Evolutionary conservation across 2,329 filamentous ascomycete species (phyloP).

Genomic region (Aspergillus sergii): DNA sequence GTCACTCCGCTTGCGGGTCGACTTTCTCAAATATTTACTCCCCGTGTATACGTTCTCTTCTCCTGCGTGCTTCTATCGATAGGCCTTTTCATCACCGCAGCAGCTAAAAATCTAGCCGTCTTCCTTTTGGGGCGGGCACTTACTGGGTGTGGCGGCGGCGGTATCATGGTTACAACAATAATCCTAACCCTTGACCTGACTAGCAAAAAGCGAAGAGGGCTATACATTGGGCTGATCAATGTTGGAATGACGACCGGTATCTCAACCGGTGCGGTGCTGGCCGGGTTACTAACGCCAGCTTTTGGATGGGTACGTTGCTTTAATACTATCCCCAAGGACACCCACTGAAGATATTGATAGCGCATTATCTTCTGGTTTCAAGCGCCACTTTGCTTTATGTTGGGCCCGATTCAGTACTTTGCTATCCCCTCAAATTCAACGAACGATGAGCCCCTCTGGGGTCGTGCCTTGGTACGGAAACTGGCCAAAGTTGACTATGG

Average conservation of each 20-base stretch:
- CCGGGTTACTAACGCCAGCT: slow-evolving; percentile 63
- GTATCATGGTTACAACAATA: slow-evolving; percentile 71
- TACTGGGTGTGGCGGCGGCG: slow-evolving; percentile 69
- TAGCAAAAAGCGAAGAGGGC: slow-evolving; percentile 65
- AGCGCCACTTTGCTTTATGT: slow-evolving; percentile 63
- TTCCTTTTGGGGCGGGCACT: slow-evolving; percentile 72
- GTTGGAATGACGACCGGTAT: slow-evolving; percentile 72
- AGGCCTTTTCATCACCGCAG: slow-evolving; percentile 67
- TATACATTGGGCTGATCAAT: slow-evolving; percentile 76
- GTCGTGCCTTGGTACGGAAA: slow-evolving; percentile 51
- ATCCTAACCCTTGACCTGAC: slow-evolving; percentile 77
- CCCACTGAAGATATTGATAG: slow-evolving; percentile 41
- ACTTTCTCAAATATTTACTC: slow-evolving; percentile 72
- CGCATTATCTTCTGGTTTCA: slow-evolving; percentile 74
- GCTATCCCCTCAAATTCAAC: slow-evolving; percentile 60
- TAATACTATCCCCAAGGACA: not conserved
- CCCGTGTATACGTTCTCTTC: slow-evolving; percentile 65
- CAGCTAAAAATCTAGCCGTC: slow-evolving; percentile 58
- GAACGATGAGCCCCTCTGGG: slow-evolving; percentile 41
- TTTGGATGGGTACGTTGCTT: slow-evolving; percentile 68
- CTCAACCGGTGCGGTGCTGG: slow-evolving; percentile 70
- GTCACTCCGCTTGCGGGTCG: slow-evolving; percentile 72
- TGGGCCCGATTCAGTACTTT: slow-evolving; percentile 64
- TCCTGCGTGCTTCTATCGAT: slow-evolving; percentile 61
- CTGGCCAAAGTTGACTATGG: slow-evolving; percentile 73